These are phyloP conservation scores for Aspergillus carbonarius DNA, from an alignment of 2,329 filamentous ascomycete species.

Conservation along the genomic window DNA sequence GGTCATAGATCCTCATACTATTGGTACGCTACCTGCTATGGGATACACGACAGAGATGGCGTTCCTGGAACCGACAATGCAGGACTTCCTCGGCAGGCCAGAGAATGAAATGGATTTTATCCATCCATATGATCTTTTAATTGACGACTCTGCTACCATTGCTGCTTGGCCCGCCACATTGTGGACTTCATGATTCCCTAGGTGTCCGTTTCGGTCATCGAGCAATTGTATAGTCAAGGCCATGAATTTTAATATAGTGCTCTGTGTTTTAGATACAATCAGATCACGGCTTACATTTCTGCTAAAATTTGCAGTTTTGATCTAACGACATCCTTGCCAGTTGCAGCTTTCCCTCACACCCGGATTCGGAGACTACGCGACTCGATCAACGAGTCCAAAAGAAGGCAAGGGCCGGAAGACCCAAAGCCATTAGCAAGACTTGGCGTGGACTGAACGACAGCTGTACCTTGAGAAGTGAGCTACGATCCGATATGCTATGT, in stretches of 20 bases:
- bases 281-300: too few relatives aligned
- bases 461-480: too few relatives aligned
- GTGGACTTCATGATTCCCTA: constrained; percentile 8
- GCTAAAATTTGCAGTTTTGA: too few relatives aligned
- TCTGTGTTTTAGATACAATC: not conserved
- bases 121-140: constrained; percentile 8
- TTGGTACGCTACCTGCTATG: constrained; percentile 7
- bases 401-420: too few relatives aligned
- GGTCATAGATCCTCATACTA: not conserved
- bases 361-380: too few relatives aligned
- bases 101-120: constrained; percentile 19
- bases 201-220: not conserved
- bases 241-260: not conserved
- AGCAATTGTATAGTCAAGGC: not conserved
- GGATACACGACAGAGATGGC: constrained; percentile 26
- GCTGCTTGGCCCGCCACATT: constrained; percentile 8
- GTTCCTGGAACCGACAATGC: constrained; percentile 26
- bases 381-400: too few relatives aligned
- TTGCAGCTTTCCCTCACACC: too few relatives aligned
- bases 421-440: too few relatives aligned
- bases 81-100: constrained; percentile 24
- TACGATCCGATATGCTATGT: too few relatives aligned
- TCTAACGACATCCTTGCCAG: too few relatives aligned
- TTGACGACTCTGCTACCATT: constrained; percentile 3
- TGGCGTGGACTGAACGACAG: too few relatives aligned